Evolutionary conservation across 805 yeast genomes (phyloP).

Genomic region (Ogataea nonfermentans): DNA sequence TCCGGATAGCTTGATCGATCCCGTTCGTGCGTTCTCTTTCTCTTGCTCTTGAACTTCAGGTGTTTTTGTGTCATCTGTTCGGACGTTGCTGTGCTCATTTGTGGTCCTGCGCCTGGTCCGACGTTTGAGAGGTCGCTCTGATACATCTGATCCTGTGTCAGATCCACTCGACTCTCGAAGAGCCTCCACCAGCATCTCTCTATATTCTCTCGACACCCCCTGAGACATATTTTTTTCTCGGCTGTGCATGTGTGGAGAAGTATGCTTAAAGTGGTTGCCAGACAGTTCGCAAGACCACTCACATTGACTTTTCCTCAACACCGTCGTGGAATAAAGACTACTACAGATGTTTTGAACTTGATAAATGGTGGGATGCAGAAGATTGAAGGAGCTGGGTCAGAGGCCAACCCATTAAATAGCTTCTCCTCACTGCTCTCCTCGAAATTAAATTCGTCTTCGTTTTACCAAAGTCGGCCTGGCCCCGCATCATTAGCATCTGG

Average conservation of each 20-base stretch:
- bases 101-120: constrained; percentile 18
- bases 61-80: no score
- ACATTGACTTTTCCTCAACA: background rate
- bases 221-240: constrained; percentile 15
- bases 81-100: background rate
- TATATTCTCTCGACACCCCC: constrained; percentile 20
- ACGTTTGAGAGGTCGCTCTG: constrained; percentile 25
- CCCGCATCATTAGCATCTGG: constrained; percentile 9
- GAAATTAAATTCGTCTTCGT: constrained; percentile 4
- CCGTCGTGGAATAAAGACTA: background rate
- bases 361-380: background rate
- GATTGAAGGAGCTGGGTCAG: background rate
- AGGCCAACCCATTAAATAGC: background rate
- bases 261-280: constrained; percentile 4
- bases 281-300: background rate
- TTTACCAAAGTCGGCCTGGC: background rate
- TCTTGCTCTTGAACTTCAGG: background rate
- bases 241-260: constrained; percentile 8
- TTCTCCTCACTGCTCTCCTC: constrained; percentile 6
- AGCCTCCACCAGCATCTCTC: constrained; percentile 24
- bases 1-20: background rate
- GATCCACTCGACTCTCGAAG: constrained; percentile 12
- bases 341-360: background rate
- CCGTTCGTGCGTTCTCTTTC: background rate
- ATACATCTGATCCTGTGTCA: background rate